Percentiles rank a stretch among this genome's conserved stretches.
Conservation (phyloP, 2,329 filamentous ascomycete genomes). For the Hypoxylon sp. region DNA sequence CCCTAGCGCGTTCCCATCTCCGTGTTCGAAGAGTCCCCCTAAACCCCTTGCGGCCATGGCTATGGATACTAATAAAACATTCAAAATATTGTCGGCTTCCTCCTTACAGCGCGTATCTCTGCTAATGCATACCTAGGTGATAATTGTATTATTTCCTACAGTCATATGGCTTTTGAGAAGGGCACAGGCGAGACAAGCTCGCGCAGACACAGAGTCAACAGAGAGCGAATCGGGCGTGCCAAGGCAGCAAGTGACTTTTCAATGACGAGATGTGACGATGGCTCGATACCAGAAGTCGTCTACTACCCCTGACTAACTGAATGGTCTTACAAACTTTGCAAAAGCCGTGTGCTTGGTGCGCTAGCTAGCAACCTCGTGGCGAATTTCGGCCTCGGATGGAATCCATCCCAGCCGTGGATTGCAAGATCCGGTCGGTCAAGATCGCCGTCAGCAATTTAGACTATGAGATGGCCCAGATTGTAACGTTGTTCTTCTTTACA, state of each 20-base stretch:
- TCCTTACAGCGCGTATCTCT: not conserved
- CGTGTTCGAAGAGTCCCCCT: not conserved
- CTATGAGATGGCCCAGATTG: not conserved
- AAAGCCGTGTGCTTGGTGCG: too few relatives aligned
- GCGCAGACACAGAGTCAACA: too few relatives aligned
- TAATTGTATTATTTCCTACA: not conserved
- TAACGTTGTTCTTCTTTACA: not conserved
- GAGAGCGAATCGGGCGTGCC: not conserved
- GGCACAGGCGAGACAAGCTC: too few relatives aligned
- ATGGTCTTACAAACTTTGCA: constrained; percentile 5
- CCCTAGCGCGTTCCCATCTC: constrained; percentile 16
- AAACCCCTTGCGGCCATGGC: constrained; percentile 19
- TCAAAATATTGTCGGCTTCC: not conserved
- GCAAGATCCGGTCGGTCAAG: not conserved
- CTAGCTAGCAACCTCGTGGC: too few relatives aligned
- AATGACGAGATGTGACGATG: constrained; percentile 2
- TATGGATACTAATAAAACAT: constrained; percentile 6
- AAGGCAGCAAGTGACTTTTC: not conserved
- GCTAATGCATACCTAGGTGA: not conserved
- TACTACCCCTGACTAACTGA: constrained; percentile 6
- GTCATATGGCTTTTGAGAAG: too few relatives aligned
- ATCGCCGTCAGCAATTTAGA: not conserved
- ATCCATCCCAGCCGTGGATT: not conserved
- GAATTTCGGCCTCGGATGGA: not conserved
- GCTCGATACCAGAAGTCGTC: too few relatives aligned